These are phyloP conservation scores for Coemansia sp. DNA, from an alignment of 192 early-diverging fungal genomes.

Conservation along the genomic window DNA sequence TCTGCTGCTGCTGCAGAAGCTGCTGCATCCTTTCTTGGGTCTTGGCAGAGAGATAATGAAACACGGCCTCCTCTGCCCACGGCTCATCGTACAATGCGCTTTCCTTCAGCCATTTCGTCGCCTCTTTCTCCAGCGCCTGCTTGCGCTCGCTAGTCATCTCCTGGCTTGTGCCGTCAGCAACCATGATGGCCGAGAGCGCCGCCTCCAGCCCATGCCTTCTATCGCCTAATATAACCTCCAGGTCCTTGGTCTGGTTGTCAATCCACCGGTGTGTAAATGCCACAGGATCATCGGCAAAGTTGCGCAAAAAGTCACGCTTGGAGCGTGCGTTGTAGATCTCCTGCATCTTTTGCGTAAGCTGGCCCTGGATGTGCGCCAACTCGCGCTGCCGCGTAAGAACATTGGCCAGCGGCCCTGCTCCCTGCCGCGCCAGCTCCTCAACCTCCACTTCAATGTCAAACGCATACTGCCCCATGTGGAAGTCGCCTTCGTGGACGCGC, in stretches of 20 bases:
- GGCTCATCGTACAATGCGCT: constrained; percentile 53
- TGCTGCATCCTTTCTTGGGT: constrained; percentile 54
- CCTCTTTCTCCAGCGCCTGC: constrained; percentile 35
- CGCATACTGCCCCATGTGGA: constrained; percentile 71
- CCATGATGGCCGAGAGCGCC: constrained; percentile 47
- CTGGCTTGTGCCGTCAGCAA: constrained; percentile 24
- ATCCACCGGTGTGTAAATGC: constrained; percentile 93
- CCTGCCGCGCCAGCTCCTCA: constrained; percentile 66
- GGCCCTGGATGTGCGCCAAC: constrained; percentile 42
- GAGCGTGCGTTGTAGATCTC: constrained; percentile 84
- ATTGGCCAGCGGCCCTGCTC: constrained; percentile 58
- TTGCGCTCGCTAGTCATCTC: constrained; percentile 32
- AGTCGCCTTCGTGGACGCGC: constrained; percentile 70
- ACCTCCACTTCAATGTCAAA: constrained; percentile 93
- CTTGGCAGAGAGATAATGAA: constrained; percentile 83
- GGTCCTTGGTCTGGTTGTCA: constrained; percentile 86
- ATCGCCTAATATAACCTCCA: constrained; percentile 70
- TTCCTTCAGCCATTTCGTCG: constrained; percentile 52
- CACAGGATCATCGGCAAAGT: constrained; percentile 82
- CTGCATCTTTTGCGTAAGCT: constrained; percentile 77
- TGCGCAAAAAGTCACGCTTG: constrained; percentile 90
- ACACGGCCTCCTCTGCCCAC: constrained; percentile 87
- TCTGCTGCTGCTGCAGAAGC: constrained; percentile 31
- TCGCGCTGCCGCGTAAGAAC: constrained; percentile 57
- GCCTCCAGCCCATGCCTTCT: constrained; percentile 48